Evolutionary conservation across 2,329 filamentous ascomycete species (phyloP), one percentile per base, ranked within the genome.

Genomic region (Aspergillus pseudonomiae): DNA sequence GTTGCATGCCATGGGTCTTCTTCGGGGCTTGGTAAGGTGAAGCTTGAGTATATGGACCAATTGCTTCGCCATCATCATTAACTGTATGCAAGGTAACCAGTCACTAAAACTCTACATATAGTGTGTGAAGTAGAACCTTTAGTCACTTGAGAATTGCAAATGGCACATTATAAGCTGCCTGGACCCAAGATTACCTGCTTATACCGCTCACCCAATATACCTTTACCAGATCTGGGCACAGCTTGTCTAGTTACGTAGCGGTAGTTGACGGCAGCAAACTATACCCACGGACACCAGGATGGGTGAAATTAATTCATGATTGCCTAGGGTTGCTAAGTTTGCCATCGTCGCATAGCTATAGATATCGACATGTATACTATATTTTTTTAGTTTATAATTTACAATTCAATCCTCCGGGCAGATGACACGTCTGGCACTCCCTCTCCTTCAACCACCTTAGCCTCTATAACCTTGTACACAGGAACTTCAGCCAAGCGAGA

Each of bases 391-490:
- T 9, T 32, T 53, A 53, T 10, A 32, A 19, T 10, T 53, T 11
- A 26, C 26, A n/a, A 14, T 0, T 53, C 10, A 16, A 53, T 10
- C n/a, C 16, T 19, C 16, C 43, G 30, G n/a, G 66, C 68, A 28
- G 62, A 65, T 7, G 73, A 74, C 19, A 75, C 67, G 63, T 74
- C 70, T 9, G 81, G 79, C 1, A 86, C 85, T 0, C 86, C 86
- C 16, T 71, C 75, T 0, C 85, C 86, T 67, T 86, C 81, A 0
- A 85, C 83, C 2, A 88, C 76, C 74, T 85, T 87, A 0, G 82
- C 86, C 36, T 81, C 78, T 3, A 89, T 75, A 45, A 89, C 73
- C 61, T 83, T 82, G 68, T 85, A 88, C 1, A 88, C 73, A 0
- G 86, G 87, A 5, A 90, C 77, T 66, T 86, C 84, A 1, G 81